A percentile compares a stretch with the other conserved stretches of the same genome.
These are phyloP conservation scores for bread wheat (Triticum aestivum) DNA, from an alignment of 176 grass and related monocot genomes.

Conservation along the genomic window DNA sequence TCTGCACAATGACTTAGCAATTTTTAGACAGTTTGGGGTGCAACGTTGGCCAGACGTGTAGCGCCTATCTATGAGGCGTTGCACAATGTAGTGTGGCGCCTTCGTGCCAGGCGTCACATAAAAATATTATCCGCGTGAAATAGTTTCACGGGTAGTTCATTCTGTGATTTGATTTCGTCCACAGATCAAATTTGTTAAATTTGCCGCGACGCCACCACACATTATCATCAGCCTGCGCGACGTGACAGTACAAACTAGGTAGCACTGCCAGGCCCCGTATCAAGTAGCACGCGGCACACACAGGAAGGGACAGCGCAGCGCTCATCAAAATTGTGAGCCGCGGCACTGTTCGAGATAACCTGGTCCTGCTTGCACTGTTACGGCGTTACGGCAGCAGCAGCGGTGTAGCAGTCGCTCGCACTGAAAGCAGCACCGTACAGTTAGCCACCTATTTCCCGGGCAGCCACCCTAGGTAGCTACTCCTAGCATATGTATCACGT, in stretches of 20 bases:
- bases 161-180: no score
- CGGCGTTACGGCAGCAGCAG: neutral
- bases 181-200: no score
- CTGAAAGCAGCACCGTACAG: neutral
- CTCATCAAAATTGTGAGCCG: neutral
- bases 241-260: neutral
- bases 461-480: neutral
- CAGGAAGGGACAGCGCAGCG: no score
- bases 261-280: neutral
- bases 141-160: no score
- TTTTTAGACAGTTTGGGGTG: no score
- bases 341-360: neutral
- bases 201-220: neutral
- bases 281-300: no score
- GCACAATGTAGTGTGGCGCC: no score
- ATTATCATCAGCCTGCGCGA: neutral
- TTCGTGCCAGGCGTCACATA: no score
- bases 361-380: constrained; percentile 12
- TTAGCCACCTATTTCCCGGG: neutral
- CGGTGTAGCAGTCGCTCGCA: neutral
- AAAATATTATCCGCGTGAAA: no score
- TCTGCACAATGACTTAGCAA: no score
- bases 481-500: neutral
- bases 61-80: no score
- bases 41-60: no score